These are phyloP conservation scores for Ascochyta viciae-villosae DNA, from an alignment of 2,329 filamentous ascomycete species.

Conservation along the genomic window DNA sequence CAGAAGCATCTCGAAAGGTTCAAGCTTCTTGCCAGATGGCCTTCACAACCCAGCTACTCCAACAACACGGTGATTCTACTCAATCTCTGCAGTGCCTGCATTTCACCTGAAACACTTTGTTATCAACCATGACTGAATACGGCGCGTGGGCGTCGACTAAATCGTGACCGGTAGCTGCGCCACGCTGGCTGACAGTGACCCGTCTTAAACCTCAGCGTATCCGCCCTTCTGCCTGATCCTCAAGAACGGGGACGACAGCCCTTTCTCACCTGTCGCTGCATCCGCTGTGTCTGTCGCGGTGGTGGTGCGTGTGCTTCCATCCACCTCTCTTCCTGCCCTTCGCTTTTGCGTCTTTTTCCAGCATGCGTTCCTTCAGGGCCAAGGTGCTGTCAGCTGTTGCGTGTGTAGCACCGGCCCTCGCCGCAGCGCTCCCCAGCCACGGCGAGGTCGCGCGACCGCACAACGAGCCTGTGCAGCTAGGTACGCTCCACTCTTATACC, in stretches of 20 bases:
- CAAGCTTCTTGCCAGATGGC: conserved; percentile 25
- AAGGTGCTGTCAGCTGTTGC: conserved; percentile 42
- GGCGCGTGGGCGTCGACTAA: background rate
- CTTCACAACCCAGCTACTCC: background rate
- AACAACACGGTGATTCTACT: background rate
- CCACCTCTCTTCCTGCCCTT: conserved; percentile 13
- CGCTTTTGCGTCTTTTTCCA: conserved; percentile 9
- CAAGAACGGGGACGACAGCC: conserved; percentile 10
- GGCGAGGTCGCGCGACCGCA: conserved; percentile 27
- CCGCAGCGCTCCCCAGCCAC: conserved; percentile 35
- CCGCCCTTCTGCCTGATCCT: conserved; percentile 22
- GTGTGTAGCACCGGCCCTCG: conserved; percentile 38
- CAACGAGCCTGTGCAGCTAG: conserved; percentile 36
- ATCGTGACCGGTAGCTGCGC: conserved; percentile 37
- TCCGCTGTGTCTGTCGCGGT: conserved; percentile 14
- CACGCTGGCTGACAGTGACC: conserved; percentile 35
- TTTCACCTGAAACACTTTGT: background rate
- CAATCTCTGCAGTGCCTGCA: too few relatives aligned
- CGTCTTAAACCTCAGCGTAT: conserved; percentile 14
- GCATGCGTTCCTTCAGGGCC: conserved; percentile 43
- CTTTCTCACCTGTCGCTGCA: conserved; percentile 4
- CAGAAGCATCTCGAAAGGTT: conserved; percentile 11
- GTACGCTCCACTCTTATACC: conserved; percentile 37
- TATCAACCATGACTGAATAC: background rate
- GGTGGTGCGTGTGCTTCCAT: conserved; percentile 18